phyloP scores from a whole-genome alignment of 2,329 filamentous ascomycete genomes.

The Ceratocystis smalleyi region DNA sequence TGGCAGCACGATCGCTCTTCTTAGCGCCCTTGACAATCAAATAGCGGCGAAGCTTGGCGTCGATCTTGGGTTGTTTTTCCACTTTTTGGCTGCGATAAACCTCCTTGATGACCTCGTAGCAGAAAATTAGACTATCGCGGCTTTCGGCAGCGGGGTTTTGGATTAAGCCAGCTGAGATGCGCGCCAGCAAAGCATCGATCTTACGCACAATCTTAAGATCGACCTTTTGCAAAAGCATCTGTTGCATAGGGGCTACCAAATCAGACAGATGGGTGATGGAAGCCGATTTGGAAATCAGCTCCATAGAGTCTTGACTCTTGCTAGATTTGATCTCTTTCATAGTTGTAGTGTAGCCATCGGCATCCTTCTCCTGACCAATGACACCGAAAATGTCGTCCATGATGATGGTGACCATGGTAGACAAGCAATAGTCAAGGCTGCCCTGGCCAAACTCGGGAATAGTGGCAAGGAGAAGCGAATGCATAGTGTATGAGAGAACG shows the following conservation, averaged over 20 bases:
- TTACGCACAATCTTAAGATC: constrained; percentile 72
- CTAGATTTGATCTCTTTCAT: constrained; percentile 98
- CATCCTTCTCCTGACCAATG: constrained; percentile 89
- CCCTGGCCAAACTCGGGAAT: constrained; percentile 61
- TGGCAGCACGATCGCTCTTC: constrained; percentile 55
- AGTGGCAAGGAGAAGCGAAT: constrained; percentile 68
- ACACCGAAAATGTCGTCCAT: constrained; percentile 97
- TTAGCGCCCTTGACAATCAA: constrained; percentile 66
- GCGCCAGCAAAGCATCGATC: constrained; percentile 72
- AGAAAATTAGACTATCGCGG: constrained; percentile 78
- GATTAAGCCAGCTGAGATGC: constrained; percentile 68
- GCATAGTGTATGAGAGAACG: constrained; percentile 86
- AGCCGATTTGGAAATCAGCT: constrained; percentile 69
- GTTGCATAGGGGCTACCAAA: constrained; percentile 63
- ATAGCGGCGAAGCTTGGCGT: constrained; percentile 54
- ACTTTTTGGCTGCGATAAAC: constrained; percentile 53
- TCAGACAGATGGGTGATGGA: constrained; percentile 59
- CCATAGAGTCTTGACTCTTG: constrained; percentile 97
- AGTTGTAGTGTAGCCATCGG: constrained; percentile 82
- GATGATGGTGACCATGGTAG: constrained; percentile 62
- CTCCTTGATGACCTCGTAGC: constrained; percentile 83
- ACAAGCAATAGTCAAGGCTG: constrained; percentile 75
- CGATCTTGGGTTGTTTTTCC: constrained; percentile 37
- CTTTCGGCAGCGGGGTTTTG: constrained; percentile 66
- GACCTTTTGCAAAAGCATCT: constrained; percentile 68